phyloP scores from a whole-genome alignment of 2,329 filamentous ascomycete species.

The Pseudovirgaria hyperparasitica region DNA sequence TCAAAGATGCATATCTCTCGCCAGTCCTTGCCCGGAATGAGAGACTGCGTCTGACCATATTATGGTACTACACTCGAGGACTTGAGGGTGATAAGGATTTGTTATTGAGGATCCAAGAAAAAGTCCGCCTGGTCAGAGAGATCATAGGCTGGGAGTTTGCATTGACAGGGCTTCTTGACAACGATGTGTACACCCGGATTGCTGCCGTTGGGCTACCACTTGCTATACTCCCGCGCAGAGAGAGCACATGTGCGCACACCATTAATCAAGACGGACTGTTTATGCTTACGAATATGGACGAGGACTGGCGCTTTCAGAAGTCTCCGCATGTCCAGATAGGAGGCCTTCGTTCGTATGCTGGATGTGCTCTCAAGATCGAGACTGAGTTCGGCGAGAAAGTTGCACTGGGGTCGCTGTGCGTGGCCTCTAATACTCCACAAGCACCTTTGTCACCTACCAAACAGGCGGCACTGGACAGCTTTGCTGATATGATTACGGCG shows the following conservation, averaged over 20 bases:
- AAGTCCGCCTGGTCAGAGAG: conserved; percentile 28
- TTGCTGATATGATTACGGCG: conserved; percentile 27
- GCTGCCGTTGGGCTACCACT: conserved; percentile 30
- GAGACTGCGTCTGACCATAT: conserved; percentile 22
- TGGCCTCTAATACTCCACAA: conserved; percentile 25
- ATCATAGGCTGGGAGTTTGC: conserved; percentile 34
- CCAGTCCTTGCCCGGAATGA: conserved; percentile 24
- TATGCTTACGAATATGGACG: conserved; percentile 27
- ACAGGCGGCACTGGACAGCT: conserved; percentile 21
- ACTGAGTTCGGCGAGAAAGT: conserved; percentile 27
- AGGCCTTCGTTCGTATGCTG: conserved; percentile 30
- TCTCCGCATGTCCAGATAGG: conserved; percentile 29
- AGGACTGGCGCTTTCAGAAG: conserved; percentile 32
- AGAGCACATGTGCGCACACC: conserved; percentile 34
- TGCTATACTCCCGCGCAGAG: conserved; percentile 30
- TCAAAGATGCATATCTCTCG: conserved; percentile 19
- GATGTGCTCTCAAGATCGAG: conserved; percentile 27
- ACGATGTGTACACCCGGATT: conserved; percentile 31
- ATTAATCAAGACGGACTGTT: conserved; percentile 28
- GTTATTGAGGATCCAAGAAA: conserved; percentile 29
- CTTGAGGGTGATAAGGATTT: conserved; percentile 28
- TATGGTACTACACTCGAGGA: conserved; percentile 33
- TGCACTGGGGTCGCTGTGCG: conserved; percentile 31
- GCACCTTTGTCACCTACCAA: conserved; percentile 18
- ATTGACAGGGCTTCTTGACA: conserved; percentile 31